Evolutionary conservation across 139 green algal species (phyloP).

Genomic region (Tetraselmis striata): DNA sequence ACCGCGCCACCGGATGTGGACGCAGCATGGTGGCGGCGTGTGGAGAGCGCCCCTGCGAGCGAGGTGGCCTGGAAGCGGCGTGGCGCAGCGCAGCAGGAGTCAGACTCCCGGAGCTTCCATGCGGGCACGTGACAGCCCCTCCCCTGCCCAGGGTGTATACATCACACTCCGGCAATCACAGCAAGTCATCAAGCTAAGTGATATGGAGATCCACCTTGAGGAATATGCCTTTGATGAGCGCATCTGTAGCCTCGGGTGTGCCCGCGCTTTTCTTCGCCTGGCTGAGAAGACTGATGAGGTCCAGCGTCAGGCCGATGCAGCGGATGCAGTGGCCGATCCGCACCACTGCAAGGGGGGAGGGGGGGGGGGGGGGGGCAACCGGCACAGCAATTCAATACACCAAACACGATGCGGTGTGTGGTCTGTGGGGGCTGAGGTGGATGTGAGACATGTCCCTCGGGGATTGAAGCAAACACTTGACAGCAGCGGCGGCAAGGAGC

Average conservation of each 20-base stretch:
- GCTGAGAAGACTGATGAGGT: background rate
- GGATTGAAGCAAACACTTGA: no score
- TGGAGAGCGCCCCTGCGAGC: background rate
- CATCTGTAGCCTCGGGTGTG: background rate
- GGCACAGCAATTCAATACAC: no score
- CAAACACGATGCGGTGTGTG: no score
- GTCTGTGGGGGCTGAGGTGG: no score
- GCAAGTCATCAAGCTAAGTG: no score
- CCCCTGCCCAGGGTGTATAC: no score
- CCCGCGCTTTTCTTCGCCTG: background rate
- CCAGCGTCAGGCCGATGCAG: background rate
- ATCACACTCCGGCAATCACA: no score
- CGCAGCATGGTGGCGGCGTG: background rate
- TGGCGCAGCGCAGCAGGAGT: background rate
- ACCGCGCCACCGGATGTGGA: background rate
- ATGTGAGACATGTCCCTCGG: no score
- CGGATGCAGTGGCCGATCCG: background rate
- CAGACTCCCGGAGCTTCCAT: background rate
- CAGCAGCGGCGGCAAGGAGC: no score
- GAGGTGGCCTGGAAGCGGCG: slow-evolving; percentile 5
- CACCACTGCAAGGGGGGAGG: background rate
- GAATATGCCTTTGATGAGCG: background rate
- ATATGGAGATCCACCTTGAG: no score
- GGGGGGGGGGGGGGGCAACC: no score
- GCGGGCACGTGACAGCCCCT: no score